These are phyloP conservation scores for Eragrostis curvula DNA, from an alignment of 176 grass and related monocot species.

Conservation along the genomic window DNA sequence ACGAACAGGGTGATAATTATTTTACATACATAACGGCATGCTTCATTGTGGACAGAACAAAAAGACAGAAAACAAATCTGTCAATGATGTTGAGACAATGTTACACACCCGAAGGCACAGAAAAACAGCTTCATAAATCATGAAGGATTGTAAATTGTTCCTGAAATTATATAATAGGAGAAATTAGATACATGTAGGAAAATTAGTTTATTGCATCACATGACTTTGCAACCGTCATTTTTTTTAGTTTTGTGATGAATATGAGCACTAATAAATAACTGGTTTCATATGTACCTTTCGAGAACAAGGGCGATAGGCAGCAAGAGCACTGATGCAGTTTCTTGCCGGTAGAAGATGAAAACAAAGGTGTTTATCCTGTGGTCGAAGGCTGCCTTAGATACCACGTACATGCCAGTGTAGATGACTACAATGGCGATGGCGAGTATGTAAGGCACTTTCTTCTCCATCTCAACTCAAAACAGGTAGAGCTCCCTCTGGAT, in stretches of 20 bases:
- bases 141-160: neutral
- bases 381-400: slow-evolving; percentile 52
- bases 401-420: neutral
- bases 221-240: too few relatives aligned
- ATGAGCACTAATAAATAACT: too few relatives aligned
- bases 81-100: neutral
- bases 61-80: neutral
- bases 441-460: neutral
- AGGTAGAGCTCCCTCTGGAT: neutral
- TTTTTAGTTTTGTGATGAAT: too few relatives aligned
- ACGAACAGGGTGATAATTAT: too few relatives aligned
- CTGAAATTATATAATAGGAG: neutral
- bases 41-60: neutral
- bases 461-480: neutral
- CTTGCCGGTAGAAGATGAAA: slow-evolving; percentile 63
- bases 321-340: slow-evolving; percentile 17
- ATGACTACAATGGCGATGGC: neutral
- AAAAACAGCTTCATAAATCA: neutral
- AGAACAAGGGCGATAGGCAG: neutral
- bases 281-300: neutral
- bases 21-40: neutral
- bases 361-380: slow-evolving; percentile 49
- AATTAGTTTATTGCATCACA: neutral
- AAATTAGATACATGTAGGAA: neutral
- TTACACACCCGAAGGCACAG: neutral